Evolutionary conservation across 768 basidiomycete genomes (phyloP), one percentile per base, ranked within the genome.

Genomic region (Symmetrospora coprosmae): DNA sequence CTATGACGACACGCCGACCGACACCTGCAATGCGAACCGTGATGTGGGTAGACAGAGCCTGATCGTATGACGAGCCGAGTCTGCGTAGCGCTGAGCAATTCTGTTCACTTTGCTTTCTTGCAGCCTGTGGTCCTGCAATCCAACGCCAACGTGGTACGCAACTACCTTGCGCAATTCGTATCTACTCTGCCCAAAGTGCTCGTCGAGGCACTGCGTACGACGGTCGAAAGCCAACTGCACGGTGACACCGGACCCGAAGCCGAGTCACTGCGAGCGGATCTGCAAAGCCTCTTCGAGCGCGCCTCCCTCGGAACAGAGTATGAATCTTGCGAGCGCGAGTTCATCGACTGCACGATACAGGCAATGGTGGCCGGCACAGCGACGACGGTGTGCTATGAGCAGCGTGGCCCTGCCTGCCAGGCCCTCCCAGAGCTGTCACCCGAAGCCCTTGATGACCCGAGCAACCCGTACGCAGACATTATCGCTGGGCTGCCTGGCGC

Each of bases 101-200:
- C 30, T 31, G 23, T 23, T n/a, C 19, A 30, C 23, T 21, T 4
- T 31, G 5, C 4, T 35, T 35, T 52, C 19, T 7, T n/a, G 14
- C 30, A 58, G 55, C 38, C 38, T 25, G 43, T 25, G 6, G 46
- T 58, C 25, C 55, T 58, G 11, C 40, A n/a, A 38, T 43, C 43
- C 41, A 58, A 58, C 23, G 41, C 43, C 28, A 58, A 58, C 46
- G 43, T 58, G 23, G 43, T 45, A 16, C 46, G 31, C 55, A 58
- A 58, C 55, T 58, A 58, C 21, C 41, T 58, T 9, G 28, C 55
- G 16, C 55, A 58, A 58, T 58, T 58, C 43, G 55, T 41, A 11
- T 58, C 55, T 9, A 58, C 46, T 25, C 43, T 58, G 5, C 55
- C 55, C 4, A 58, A 58, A 46, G 4, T 16, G 2, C 43, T 58